phyloP scores from a whole-genome alignment of 2,329 filamentous ascomycete genomes.

The Arthrobotrys sphaeroides region DNA sequence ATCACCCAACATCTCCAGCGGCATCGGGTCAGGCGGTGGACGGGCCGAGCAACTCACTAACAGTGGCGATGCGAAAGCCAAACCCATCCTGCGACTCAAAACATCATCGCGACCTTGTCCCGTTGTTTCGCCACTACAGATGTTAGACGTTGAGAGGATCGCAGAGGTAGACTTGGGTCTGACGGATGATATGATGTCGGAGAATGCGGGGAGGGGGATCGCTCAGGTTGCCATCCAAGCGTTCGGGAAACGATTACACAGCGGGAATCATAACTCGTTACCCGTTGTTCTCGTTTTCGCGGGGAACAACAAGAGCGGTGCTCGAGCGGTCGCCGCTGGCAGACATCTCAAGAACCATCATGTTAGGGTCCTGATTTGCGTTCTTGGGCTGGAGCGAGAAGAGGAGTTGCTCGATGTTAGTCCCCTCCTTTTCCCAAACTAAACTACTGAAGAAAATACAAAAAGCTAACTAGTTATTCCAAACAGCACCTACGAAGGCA shows the following conservation, averaged over 20 bases:
- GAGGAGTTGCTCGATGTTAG: constrained; percentile 74
- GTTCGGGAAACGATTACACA: constrained; percentile 67
- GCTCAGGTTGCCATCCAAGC: constrained; percentile 81
- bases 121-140: constrained; percentile 78
- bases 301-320: constrained; percentile 91
- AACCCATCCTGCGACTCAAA: constrained; percentile 41
- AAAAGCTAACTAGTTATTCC: no score
- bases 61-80: constrained; percentile 56
- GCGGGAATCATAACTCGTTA: constrained; percentile 63
- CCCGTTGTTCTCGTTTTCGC: constrained; percentile 80
- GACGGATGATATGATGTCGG: constrained; percentile 87
- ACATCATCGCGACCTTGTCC: constrained; percentile 65
- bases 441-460: no score
- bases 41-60: constrained; percentile 55
- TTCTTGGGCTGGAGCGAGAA: constrained; percentile 85
- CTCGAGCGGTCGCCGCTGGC: constrained; percentile 82
- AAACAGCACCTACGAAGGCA: constrained; percentile 78
- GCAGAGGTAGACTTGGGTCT: constrained; percentile 87
- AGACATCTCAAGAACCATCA: constrained; percentile 87
- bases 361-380: constrained; percentile 79
- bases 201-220: constrained; percentile 88
- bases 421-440: not conserved
- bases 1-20: constrained; percentile 47
- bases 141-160: constrained; percentile 91
- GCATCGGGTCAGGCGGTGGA: constrained; percentile 32